phyloP scores from a whole-genome alignment of 768 basidiomycete genomes.

The Hygrophorus russula region DNA sequence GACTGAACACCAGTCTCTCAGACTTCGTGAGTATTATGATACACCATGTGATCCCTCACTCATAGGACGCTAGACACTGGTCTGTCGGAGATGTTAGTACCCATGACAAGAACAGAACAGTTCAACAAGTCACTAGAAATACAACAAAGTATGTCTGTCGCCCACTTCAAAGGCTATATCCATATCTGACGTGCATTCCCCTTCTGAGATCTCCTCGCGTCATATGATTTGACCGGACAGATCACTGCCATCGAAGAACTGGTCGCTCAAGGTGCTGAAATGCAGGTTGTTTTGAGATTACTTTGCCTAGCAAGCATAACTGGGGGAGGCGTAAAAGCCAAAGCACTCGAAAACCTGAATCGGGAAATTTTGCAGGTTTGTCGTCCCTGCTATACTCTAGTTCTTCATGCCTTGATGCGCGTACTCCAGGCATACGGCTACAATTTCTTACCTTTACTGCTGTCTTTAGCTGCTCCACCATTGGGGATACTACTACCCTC shows the following conservation, averaged over 20 bases:
- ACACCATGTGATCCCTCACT: conserved; percentile 4
- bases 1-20: conserved; percentile 79
- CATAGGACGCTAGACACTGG: conserved; percentile 60
- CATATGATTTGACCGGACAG: conserved; percentile 75
- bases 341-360: conserved; percentile 78
- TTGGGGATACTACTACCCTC: conserved; percentile 58
- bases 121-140: conserved; percentile 92
- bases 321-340: conserved; percentile 77
- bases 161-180: background rate
- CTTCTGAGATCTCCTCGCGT: conserved; percentile 77
- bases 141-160: conserved; percentile 72
- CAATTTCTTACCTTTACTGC: conserved; percentile 53
- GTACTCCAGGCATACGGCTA: conserved; percentile 62
- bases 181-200: conserved; percentile 2
- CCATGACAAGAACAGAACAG: conserved; percentile 71
- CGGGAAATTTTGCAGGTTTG: conserved; percentile 77
- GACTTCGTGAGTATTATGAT: conserved; percentile 58
- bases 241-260: conserved; percentile 84
- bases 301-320: conserved; percentile 82
- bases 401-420: conserved; percentile 16
- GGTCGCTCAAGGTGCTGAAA: conserved; percentile 76
- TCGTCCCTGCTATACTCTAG: conserved; percentile 9
- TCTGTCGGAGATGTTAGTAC: conserved; percentile 83
- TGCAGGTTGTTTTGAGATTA: conserved; percentile 68
- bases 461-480: conserved; percentile 54